Evolutionary conservation across 257 asterid species (phyloP), one percentile per base, ranked within the genome.

Genomic region (Solanum tarapatanum): DNA sequence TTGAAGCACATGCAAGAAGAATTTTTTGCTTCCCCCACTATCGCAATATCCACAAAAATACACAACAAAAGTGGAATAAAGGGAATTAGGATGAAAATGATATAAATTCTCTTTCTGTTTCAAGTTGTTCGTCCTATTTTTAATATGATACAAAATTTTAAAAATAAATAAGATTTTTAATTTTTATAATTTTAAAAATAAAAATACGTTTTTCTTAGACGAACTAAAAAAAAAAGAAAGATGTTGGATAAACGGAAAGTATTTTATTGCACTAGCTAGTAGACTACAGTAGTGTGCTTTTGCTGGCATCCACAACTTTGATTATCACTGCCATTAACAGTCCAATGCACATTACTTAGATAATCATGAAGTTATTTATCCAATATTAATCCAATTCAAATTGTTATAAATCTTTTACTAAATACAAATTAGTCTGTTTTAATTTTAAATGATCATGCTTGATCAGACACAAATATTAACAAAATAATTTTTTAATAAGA

Each of bases 1-100:
- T 76, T 86, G 88, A 41, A 87, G 28, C 58, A 87, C 84, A 45
- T 33, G 87, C 60, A 36, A 72, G 26, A 85, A 68, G n/a, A 75
- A 37, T 5, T 37, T 23, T 37, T 37, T 75, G 30, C 51, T 75
- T 11, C 32, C 58, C 55, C 58, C 45, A 37, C 83, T 73, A 33
- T 11, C 13, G 33, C 83, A 75, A 75, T 11, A 28, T 75, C 16
- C 58, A 37, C 58, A 75, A 75, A 74, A 74, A 35, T 36, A 36
- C 82, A 35, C 51, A 37, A 6, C 32, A 23, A 37, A 75, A 75
- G 83, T 45, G 87, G 24, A 86, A 24, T 23, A 75, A 17, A 75
- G 24, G n/a, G 83, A 75, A 45, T 4, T 45, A 48, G 58, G 21
- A 48, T 48, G 58, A 14, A 48, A 48, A 48, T 48, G 21, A 48